Conservation (phyloP, 768 basidiomycete genomes). For the Lentinus tigrinus region DNA sequence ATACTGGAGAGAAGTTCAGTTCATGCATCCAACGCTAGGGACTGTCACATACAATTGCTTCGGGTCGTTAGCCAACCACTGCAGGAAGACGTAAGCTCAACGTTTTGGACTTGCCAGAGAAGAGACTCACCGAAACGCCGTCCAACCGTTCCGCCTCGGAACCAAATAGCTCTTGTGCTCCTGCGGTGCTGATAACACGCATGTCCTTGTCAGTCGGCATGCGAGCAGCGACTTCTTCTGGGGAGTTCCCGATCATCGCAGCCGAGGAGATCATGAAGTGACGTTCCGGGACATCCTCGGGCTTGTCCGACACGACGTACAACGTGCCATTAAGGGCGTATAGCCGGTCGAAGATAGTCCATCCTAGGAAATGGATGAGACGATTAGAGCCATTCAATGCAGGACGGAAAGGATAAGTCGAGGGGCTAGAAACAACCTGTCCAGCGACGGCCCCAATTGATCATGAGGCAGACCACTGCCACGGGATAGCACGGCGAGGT, state of each 20-base stretch:
- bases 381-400: background rate
- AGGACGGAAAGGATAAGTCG: background rate
- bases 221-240: slow-evolving; percentile 53
- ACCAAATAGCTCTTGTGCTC: slow-evolving; percentile 72
- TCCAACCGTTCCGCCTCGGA: slow-evolving; percentile 70
- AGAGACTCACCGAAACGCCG: slow-evolving; percentile 62
- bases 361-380: slow-evolving; percentile 48
- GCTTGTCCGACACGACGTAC: slow-evolving; percentile 78
- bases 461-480: no score
- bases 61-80: slow-evolving; percentile 85
- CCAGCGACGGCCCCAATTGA: no score
- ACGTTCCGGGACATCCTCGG: slow-evolving; percentile 62
- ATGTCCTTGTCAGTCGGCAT: slow-evolving; percentile 80
- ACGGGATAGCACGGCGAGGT: no score
- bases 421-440: no score
- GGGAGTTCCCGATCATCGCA: slow-evolving; percentile 53
- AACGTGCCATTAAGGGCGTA: slow-evolving; percentile 81
- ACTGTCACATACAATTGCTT: slow-evolving; percentile 68
- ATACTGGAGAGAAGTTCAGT: slow-evolving; percentile 46
- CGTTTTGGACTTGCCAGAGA: background rate
- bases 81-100: background rate
- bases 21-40: background rate
- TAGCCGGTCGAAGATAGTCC: slow-evolving; percentile 85
- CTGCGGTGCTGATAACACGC: slow-evolving; percentile 64
- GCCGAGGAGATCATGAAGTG: slow-evolving; percentile 72